Base-by-base conservation (phyloP, 139 green algal species). In the Axilococcus clingmanii region DNA sequence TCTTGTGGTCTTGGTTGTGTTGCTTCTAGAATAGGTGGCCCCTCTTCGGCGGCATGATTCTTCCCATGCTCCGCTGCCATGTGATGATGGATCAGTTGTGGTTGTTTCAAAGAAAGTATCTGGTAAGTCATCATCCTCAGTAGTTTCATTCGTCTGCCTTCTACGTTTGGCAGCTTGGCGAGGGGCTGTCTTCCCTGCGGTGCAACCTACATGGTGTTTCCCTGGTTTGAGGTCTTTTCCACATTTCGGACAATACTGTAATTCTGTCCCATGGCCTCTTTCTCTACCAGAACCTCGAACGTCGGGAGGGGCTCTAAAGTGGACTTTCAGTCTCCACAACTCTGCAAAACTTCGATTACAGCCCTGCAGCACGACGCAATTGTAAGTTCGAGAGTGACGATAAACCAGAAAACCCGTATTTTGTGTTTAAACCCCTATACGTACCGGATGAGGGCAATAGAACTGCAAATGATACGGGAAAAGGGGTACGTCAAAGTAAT, bases 311-410 rank as follows among this genome's bases (percentile, higher is more conserved):
- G 84, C 74, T 25, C 80, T 65, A 61, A 82, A 86, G 55, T 91
- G 83, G 1, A 90, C 79, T 45, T 87, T 74, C n/a, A 71, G 46
- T n/a, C 65, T 42, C 65, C 83, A 93, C 1, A 93, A 72, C 57
- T 93, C 83, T 0, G 80, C 82, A 36, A 93, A 93, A 23, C 59
- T 80, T 27, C 83, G 74, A 42, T 79, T 90, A 70, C 83, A 93
- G 4, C 80, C 80, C 23, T 59, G 51, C 19, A 31, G 6, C 9
- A 59, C 15, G 40, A 43, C 8, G 0, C 28, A 25, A 6, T 6
- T 3, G 38, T 45, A 45, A 45, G 6, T n/a, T n/a, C n/a, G n/a
- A n/a, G n/a, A n/a, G n/a, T n/a, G n/a, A n/a, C n/a, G n/a, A n/a
- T n/a, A n/a, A n/a, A n/a, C n/a, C n/a, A n/a, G n/a, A n/a, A n/a